Base-by-base conservation (phyloP, 2,329 filamentous ascomycete species). In the Alternaria arborescens region DNA sequence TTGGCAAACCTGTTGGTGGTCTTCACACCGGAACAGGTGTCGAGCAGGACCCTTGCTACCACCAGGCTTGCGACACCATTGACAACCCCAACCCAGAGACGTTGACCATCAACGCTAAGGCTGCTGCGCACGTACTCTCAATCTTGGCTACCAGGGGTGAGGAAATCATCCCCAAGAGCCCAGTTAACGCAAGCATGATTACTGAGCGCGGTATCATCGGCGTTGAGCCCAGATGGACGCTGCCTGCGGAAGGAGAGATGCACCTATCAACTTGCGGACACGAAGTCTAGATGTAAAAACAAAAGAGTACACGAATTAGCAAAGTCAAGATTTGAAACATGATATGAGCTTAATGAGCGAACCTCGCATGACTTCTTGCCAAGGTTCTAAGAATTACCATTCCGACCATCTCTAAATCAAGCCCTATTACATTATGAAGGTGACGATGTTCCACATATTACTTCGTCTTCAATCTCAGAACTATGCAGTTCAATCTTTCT, bases 11-110 rank as follows among this genome's bases (percentile, higher is more conserved):
- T 1, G 74, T 78, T 7, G 78, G 78, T 28, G 78, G 79, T 11
- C 70, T 79, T 18, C 78, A 79, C 52, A 81, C 79, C 0, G 80
- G 79, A 28, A 79, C 77, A 1, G 79, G 79, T 14, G 69, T 79
- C 2, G 74, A 74, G 28, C 76, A 78, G 51, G 78, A 81, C 53
- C 71, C 73, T 3, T 79, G 78, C 64, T 80, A 81, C 60, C 79
- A 81, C 59, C 70, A 76, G 36, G 71, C 71, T 5, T 78, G 78
- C 50, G 79, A 81, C 52, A 78, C 70, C 2, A 75, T 78, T 46
- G 70, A 76, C 36, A 80, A 81, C 57, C 73, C 79, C 1, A 76
- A 78, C 46, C 64, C 74, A 4, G 71, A 69, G 2, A 79, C 78
- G 3, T 68, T 79, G 32, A 69, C 76, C 8, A 64, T 78, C 40